These are phyloP conservation scores for Aspergillus udagawae DNA, from an alignment of 2,329 filamentous ascomycete genomes.

Conservation along the genomic window DNA sequence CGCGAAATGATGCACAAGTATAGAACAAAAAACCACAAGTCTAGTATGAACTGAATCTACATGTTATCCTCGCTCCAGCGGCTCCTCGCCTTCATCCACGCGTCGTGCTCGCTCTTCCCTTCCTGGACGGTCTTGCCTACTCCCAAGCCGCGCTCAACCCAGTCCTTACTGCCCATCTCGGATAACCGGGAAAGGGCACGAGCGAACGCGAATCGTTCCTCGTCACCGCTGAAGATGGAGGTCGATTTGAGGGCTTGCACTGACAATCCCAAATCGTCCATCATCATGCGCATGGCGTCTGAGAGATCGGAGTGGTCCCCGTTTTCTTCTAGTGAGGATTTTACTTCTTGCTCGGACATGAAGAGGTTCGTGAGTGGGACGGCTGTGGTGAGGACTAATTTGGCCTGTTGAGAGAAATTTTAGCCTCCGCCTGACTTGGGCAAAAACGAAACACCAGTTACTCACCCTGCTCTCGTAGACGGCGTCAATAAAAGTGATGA, in stretches of 20 bases:
- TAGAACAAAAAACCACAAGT: neutral
- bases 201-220: slow-evolving; percentile 95
- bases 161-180: slow-evolving; percentile 93
- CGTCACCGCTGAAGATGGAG: slow-evolving; percentile 86
- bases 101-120: slow-evolving; percentile 44
- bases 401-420: slow-evolving; percentile 58
- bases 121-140: slow-evolving; percentile 43
- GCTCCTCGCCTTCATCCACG: slow-evolving; percentile 47
- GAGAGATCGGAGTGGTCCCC: slow-evolving; percentile 54
- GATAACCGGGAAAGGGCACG: slow-evolving; percentile 76
- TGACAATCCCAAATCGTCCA: slow-evolving; percentile 83
- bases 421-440: neutral
- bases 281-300: slow-evolving; percentile 70
- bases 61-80: slow-evolving; percentile 49
- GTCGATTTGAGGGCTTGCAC: slow-evolving; percentile 81
- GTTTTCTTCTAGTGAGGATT: slow-evolving; percentile 51
- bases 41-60: slow-evolving; percentile 16
- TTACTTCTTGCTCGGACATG: slow-evolving; percentile 67
- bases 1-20: neutral
- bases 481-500: slow-evolving; percentile 97
- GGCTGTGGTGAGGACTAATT: slow-evolving; percentile 86
- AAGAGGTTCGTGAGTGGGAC: slow-evolving; percentile 84
- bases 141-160: slow-evolving; percentile 75
- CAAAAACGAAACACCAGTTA: neutral
- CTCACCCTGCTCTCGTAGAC: slow-evolving; percentile 72